Evolutionary conservation across 2,329 filamentous ascomycete genomes (phyloP).

Genomic region (Domatiomyces catenatus): DNA sequence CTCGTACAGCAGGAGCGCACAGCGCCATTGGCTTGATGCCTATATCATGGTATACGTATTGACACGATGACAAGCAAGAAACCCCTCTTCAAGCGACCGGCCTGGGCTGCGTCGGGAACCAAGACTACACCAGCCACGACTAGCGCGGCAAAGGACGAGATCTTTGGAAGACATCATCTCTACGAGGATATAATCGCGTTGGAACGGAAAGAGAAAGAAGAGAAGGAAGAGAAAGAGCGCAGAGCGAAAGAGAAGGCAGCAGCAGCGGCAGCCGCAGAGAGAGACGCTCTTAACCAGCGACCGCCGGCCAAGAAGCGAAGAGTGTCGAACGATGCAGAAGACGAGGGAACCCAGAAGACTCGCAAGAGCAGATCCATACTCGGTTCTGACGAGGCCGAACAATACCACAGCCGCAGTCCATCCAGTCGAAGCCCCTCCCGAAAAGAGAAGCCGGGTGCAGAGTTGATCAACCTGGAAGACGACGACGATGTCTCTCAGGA

Average conservation of each 20-base stretch:
- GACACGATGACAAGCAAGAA: constrained; percentile 21
- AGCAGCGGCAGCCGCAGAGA: neutral
- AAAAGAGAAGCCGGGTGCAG: constrained; percentile 1
- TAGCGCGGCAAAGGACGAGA: constrained; percentile 21
- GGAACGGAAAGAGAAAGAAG: constrained; percentile 23
- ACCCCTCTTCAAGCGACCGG: constrained; percentile 41
- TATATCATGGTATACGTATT: neutral
- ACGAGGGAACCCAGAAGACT: constrained; percentile 18
- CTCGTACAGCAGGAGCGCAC: neutral
- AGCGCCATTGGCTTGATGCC: neutral
- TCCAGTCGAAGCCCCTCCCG: neutral
- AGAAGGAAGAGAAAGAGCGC: constrained; percentile 21
- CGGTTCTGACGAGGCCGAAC: neutral
- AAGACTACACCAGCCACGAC: constrained; percentile 6
- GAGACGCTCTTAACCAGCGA: constrained; percentile 8
- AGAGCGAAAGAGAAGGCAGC: constrained; percentile 19
- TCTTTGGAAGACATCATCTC: constrained; percentile 35
- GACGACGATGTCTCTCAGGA: constrained; percentile 7
- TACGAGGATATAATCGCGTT: constrained; percentile 32
- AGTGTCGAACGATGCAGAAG: constrained; percentile 19
- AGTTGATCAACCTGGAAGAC: constrained; percentile 1
- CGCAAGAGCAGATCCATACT: neutral
- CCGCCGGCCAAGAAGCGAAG: constrained; percentile 21
- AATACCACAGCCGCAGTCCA: neutral
- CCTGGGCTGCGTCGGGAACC: constrained; percentile 25